phyloP scores from a whole-genome alignment of 2,329 filamentous ascomycete species.

The Sporothrix protearum region DNA sequence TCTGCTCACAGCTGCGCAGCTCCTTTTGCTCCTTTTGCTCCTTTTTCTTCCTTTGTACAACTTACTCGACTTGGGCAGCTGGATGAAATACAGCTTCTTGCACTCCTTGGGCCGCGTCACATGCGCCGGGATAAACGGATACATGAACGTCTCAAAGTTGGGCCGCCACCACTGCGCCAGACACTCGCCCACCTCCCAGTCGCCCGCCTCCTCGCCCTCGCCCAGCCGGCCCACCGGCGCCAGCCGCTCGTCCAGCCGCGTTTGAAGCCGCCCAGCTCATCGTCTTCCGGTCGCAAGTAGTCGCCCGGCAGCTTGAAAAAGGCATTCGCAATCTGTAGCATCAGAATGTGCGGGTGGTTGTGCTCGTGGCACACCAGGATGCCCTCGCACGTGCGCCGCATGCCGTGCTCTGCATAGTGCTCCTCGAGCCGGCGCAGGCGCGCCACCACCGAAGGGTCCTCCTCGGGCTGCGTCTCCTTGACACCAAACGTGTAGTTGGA shows the following conservation, averaged over 20 bases:
- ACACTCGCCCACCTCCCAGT: conserved; percentile 93
- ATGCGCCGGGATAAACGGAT: conserved; percentile 94
- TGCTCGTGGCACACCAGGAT: conserved; percentile 98
- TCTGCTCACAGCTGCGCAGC: neutral
- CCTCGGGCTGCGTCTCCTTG: conserved; percentile 96
- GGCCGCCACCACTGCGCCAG: conserved; percentile 98
- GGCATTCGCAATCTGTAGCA: conserved; percentile 98
- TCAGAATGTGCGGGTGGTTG: conserved; percentile 96
- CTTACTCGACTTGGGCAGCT: conserved; percentile 85
- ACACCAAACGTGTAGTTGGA: conserved; percentile 99
- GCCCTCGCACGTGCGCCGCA: conserved; percentile 95
- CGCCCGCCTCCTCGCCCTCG: conserved; percentile 76
- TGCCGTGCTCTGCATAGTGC: conserved; percentile 86
- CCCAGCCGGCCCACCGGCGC: conserved; percentile 85
- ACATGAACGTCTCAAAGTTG: conserved; percentile 99
- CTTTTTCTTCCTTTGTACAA: too few relatives aligned
- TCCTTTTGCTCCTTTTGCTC: neutral
- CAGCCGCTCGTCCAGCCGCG: conserved; percentile 83
- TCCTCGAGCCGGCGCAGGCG: conserved; percentile 92
- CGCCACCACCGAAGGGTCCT: conserved; percentile 91
- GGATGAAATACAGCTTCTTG: conserved; percentile 98
- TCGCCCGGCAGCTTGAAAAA: conserved; percentile 99
- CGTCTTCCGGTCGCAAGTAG: conserved; percentile 83
- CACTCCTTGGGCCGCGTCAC: conserved; percentile 96
- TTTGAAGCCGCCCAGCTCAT: conserved; percentile 95